These are phyloP conservation scores for Piloderma croceum DNA, from an alignment of 768 basidiomycete genomes.

Conservation along the genomic window DNA sequence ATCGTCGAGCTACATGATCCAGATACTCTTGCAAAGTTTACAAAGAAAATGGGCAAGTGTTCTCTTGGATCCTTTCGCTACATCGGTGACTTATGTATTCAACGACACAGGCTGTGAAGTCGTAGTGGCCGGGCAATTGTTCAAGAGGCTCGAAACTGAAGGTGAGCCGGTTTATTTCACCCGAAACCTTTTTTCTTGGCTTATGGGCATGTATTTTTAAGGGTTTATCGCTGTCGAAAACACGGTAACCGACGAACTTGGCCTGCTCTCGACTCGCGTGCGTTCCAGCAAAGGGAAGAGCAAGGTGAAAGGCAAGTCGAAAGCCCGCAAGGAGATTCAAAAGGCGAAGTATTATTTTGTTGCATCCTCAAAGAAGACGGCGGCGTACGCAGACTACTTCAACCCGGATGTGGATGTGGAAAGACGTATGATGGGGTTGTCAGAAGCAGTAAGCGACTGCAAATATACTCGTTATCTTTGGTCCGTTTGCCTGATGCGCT, in stretches of 20 bases:
- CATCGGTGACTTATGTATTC: conserved; percentile 6
- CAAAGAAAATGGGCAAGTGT: conserved; percentile 52
- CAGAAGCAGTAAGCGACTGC: conserved; percentile 44
- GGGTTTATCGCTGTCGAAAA: conserved; percentile 56
- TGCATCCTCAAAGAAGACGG: conserved; percentile 34
- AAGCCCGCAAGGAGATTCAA: conserved; percentile 43
- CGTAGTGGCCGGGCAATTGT: conserved; percentile 52
- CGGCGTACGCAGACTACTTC: conserved; percentile 65
- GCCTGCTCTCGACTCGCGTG: conserved; percentile 36
- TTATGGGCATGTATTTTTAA: conserved; percentile 18
- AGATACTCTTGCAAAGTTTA: conserved; percentile 43
- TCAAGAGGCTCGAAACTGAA: conserved; percentile 66
- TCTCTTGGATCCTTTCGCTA: too few relatives aligned
- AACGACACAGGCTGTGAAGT: conserved; percentile 43
- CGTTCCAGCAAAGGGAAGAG: conserved; percentile 9
- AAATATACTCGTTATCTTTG: too few relatives aligned
- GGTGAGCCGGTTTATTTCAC: conserved; percentile 32
- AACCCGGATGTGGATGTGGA: conserved; percentile 55
- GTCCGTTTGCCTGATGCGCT: conserved; percentile 2
- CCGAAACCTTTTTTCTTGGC: neutral
- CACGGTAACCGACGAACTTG: conserved; percentile 44
- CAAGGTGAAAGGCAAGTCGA: conserved; percentile 32
- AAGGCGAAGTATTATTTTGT: conserved; percentile 58
- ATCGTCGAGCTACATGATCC: conserved; percentile 48
- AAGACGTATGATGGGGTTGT: conserved; percentile 54